Base-by-base conservation (phyloP, 164 flowering plant genomes). In the Liquidambar formosana region DNA sequence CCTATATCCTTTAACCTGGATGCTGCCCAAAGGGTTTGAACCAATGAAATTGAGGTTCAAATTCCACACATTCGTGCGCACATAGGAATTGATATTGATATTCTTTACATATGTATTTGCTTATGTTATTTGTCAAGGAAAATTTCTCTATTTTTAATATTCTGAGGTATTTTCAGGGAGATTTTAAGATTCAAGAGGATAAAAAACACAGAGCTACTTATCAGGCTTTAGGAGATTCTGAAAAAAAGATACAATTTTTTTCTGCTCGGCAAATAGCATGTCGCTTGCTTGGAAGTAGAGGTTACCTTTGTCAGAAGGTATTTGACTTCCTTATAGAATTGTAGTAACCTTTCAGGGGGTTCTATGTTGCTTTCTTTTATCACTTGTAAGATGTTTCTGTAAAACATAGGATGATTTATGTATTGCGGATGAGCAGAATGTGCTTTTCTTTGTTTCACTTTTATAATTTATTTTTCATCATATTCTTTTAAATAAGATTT, bases 281-380 rank as follows among this genome's bases (percentile, higher is more conserved):
- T 71, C 94, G 97, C 47, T 71, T 95, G 78, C 92, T 95, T 75
- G 97, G 99, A 71, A 93, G 97, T 68, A 80, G 88, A 74, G 93
- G 89, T 57, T 95, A 93, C 74, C 97, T 91, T 57, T 93, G 99
- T 79, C 97, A 91, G 66, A 93, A 91, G 97, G 97, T 93, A 84
- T 57, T 73, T 38, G 44, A 27, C 47, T 41, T 10, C n/a, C 45
- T 62, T 45, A 15, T 4, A 46, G 28, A 47, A 10, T 25, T 18
- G n/a, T 59, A 13, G 22, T 49, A 19, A 26, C 23, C 8, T 62
- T 67, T 10, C 54, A 53, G 28, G 25, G 13, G 27, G 13, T 5
- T 52, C 27, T 22, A 19, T 27, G 9, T 33, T 66, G 16, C 22
- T 51, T 19, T 1, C 60, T 2, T 59, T 15, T 54, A 12, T 66